Evolutionary conservation across 2,329 filamentous ascomycete genomes (phyloP).

Genomic region (Aureobasidium namibiae): DNA sequence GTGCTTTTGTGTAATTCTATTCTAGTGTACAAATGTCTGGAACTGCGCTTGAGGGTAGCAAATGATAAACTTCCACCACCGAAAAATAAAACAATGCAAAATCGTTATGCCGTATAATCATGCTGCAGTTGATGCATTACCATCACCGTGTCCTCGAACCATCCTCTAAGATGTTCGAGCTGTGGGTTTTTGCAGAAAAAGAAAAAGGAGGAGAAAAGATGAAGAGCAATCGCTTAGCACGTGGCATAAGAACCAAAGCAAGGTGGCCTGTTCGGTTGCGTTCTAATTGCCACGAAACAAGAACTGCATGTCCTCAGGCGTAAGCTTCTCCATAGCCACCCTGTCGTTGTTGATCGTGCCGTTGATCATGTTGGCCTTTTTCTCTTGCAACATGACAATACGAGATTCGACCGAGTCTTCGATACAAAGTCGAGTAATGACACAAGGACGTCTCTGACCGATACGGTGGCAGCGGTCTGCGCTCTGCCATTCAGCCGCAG

Average conservation of each 20-base stretch:
- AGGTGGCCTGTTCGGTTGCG: neutral
- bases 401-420: conserved; percentile 95
- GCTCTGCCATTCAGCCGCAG: conserved; percentile 98
- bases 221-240: neutral
- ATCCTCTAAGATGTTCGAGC: neutral
- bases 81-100: neutral
- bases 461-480: conserved; percentile 83
- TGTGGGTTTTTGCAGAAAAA: neutral
- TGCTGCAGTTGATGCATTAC: neutral
- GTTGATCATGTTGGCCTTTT: conserved; percentile 97
- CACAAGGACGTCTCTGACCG: conserved; percentile 86
- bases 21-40: neutral
- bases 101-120: conserved; percentile 1
- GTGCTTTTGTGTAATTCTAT: neutral
- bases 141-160: neutral
- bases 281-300: conserved; percentile 63
- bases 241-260: neutral
- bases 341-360: conserved; percentile 94
- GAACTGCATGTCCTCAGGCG: conserved; percentile 89
- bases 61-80: neutral
- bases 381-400: conserved; percentile 93
- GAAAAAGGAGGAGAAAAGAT: neutral
- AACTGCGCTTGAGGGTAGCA: neutral
- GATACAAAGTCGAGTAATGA: conserved; percentile 88
- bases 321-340: conserved; percentile 82